phyloP scores from a whole-genome alignment of 352 stramenopile species.

The Plasmopara viticola region DNA sequence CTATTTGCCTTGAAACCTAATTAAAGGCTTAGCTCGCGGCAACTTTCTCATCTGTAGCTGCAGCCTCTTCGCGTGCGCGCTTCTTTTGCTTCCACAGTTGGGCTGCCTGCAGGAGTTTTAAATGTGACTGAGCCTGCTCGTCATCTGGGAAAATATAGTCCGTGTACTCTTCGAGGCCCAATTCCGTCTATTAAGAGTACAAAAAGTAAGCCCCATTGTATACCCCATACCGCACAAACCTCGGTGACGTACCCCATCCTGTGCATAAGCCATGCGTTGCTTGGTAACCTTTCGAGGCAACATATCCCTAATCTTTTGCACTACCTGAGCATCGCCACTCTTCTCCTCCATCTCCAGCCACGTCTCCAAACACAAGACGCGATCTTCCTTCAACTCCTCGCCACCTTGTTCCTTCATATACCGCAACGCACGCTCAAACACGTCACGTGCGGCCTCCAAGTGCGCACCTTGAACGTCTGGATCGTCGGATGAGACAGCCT shows the following conservation, averaged over 20 bases:
- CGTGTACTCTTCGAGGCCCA: conserved; percentile 96
- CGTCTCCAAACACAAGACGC: conserved; percentile 95
- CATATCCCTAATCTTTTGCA: conserved; percentile 90
- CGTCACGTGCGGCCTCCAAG: conserved; percentile 71
- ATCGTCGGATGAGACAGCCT: conserved; percentile 31
- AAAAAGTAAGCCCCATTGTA: conserved; percentile 14
- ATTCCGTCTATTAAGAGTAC: conserved; percentile 48
- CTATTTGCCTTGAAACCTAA: too few species aligned
- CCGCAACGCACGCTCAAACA: conserved; percentile 89
- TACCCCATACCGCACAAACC: not conserved
- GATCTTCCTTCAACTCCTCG: conserved; percentile 89
- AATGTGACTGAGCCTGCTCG: conserved; percentile 89
- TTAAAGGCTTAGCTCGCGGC: too few species aligned
- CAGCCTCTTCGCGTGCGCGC: conserved; percentile 40
- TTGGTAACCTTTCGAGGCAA: conserved; percentile 95
- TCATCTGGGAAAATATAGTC: conserved; percentile 99
- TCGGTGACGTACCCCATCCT: conserved; percentile 71
- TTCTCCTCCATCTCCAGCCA: conserved; percentile 93
- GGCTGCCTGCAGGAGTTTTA: conserved; percentile 97
- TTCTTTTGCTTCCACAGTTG: conserved; percentile 95
- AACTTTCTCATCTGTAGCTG: not conserved
- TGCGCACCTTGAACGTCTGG: conserved; percentile 28
- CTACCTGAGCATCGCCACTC: conserved; percentile 38
- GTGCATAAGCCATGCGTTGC: conserved; percentile 90
- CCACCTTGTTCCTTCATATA: conserved; percentile 84